Evolutionary conservation across 495 filamentous ascomycete genomes (phyloP).

Genomic region (Lasiosphaeria hispida): DNA sequence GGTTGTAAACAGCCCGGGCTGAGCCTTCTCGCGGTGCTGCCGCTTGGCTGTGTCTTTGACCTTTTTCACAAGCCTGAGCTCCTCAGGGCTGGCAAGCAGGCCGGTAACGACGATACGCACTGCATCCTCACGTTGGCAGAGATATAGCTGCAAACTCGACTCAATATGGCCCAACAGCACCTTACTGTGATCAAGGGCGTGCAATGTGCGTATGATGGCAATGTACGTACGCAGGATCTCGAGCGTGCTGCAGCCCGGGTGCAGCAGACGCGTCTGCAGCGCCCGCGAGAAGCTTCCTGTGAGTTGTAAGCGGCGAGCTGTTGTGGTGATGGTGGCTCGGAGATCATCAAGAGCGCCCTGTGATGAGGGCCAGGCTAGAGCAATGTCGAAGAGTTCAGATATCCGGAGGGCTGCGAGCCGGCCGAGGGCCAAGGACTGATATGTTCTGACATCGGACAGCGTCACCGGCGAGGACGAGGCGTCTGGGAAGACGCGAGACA

Average conservation of each 20-base stretch:
- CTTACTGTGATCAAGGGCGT: constrained; percentile 84
- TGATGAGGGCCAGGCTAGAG: constrained; percentile 78
- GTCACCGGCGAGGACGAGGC: constrained; percentile 39
- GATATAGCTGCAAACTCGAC: constrained; percentile 76
- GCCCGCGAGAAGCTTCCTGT: constrained; percentile 68
- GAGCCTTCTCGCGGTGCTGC: neutral
- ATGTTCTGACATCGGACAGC: constrained; percentile 66
- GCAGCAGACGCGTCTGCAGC: constrained; percentile 71
- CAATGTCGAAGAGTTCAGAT: constrained; percentile 81
- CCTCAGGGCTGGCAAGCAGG: constrained; percentile 66
- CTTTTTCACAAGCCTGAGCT: constrained; percentile 30
- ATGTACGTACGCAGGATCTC: constrained; percentile 91
- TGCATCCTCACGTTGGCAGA: constrained; percentile 92
- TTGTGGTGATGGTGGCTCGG: constrained; percentile 52
- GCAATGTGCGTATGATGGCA: constrained; percentile 84
- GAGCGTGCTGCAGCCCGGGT: constrained; percentile 84
- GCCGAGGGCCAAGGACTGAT: constrained; percentile 76
- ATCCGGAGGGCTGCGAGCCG: constrained; percentile 78
- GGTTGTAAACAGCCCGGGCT: constrained; percentile 11
- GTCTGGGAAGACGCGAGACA: constrained; percentile 36
- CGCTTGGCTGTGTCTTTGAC: constrained; percentile 39
- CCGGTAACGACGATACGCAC: constrained; percentile 83
- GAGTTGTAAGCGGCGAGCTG: constrained; percentile 58
- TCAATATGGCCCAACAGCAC: constrained; percentile 87
- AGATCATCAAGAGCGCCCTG: constrained; percentile 81